Evolutionary conservation across 2,329 filamentous ascomycete genomes (phyloP).

Genomic region (Fusarium aywerte): DNA sequence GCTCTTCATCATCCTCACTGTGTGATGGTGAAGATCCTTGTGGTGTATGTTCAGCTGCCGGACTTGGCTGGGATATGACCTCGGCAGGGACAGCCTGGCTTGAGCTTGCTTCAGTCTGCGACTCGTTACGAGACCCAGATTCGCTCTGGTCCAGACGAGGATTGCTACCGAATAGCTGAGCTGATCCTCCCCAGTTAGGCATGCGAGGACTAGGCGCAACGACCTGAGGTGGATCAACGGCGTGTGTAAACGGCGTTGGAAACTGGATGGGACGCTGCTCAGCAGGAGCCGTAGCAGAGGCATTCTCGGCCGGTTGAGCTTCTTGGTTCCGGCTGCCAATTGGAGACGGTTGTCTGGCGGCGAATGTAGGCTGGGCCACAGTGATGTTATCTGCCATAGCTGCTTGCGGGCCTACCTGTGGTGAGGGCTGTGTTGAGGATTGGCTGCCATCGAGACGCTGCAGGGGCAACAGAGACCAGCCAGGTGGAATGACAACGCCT

Average conservation of each 20-base stretch:
- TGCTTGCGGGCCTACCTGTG: slow-evolving; percentile 39
- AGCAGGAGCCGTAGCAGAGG: slow-evolving; percentile 3
- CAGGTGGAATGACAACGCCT: slow-evolving; percentile 71
- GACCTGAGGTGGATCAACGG: slow-evolving; percentile 49
- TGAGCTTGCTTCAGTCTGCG: slow-evolving; percentile 17
- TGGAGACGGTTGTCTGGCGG: slow-evolving; percentile 28
- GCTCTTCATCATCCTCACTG: slow-evolving; percentile 34
- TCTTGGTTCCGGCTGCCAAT: slow-evolving; percentile 33
- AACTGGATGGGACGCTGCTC: slow-evolving; percentile 31
- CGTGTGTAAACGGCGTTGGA: slow-evolving; percentile 23
- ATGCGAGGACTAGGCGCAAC: slow-evolving; percentile 61
- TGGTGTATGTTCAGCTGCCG: slow-evolving; percentile 17
- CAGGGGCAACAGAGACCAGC: slow-evolving; percentile 73
- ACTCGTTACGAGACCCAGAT: slow-evolving; percentile 21
- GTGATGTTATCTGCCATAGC: slow-evolving; percentile 27
- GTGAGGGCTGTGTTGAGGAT: slow-evolving; percentile 39
- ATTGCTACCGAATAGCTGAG: slow-evolving; percentile 59
- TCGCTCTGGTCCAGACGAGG: slow-evolving; percentile 43
- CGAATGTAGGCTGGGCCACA: slow-evolving; percentile 16
- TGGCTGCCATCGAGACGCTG: slow-evolving; percentile 60
- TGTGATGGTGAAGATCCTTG: slow-evolving; percentile 15
- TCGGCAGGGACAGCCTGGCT: slow-evolving; percentile 19
- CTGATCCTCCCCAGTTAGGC: slow-evolving; percentile 63
- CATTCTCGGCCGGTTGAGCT: slow-evolving; percentile 9
- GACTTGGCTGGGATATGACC: slow-evolving; percentile 8